Percentiles rank a stretch among this genome's conserved stretches.
Evolutionary conservation across 805 yeast genomes (phyloP).

Genomic region (Saccharomycopsis olivae): DNA sequence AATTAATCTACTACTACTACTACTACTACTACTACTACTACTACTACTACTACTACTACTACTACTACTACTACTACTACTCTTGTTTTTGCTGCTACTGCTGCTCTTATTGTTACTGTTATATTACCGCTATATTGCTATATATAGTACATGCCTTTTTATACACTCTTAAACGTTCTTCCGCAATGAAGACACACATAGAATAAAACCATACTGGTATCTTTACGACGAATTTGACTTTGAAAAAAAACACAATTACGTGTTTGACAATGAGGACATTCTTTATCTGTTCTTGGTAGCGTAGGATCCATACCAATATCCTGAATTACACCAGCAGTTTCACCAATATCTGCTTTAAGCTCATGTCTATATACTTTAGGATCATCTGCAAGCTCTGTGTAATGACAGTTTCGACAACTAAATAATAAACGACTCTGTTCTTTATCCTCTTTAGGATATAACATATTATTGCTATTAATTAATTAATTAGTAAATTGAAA

Average conservation of each 20-base stretch:
- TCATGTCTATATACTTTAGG: conserved; percentile 89
- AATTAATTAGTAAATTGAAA: neutral
- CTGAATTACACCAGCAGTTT: conserved; percentile 17
- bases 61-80: too few species aligned
- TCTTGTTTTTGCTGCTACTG: neutral
- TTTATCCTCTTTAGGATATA: conserved; percentile 93
- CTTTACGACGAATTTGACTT: conserved; percentile 88
- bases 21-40: too few species aligned
- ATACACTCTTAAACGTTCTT: conserved; percentile 15
- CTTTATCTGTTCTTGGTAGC: conserved; percentile 87
- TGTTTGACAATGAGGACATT: conserved; percentile 82
- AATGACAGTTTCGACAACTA: conserved; percentile 91
- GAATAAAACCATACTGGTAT: conserved; percentile 89
- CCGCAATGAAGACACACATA: conserved; percentile 79
- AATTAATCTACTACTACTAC: too few species aligned
- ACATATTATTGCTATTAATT: conserved; percentile 78
- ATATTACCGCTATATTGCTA: too few species aligned
- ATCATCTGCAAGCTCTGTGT: conserved; percentile 83
- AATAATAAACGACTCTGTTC: conserved; percentile 59
- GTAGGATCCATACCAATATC: conserved; percentile 82
- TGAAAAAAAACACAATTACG: conserved; percentile 94
- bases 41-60: too few species aligned
- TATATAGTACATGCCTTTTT: too few species aligned
- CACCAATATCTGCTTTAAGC: conserved; percentile 75
- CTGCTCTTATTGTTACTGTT: conserved; percentile 2